Evolutionary conservation across 2,329 filamentous ascomycete genomes (phyloP).

Genomic region (Fusarium haematococcum): DNA sequence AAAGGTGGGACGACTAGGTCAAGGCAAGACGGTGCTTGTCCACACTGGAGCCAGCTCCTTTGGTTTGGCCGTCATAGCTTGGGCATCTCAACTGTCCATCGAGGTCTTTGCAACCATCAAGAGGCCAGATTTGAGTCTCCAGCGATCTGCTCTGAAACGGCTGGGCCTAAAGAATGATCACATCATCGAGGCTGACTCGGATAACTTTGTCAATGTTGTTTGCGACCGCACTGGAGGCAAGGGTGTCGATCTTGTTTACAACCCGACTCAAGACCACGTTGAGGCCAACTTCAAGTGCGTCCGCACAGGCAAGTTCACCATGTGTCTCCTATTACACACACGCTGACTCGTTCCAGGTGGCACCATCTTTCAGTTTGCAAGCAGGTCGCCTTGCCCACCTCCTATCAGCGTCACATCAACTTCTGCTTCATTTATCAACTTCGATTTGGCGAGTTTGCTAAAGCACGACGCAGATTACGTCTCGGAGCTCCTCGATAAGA

Average conservation of each 20-base stretch:
- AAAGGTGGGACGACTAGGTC: conserved; percentile 44
- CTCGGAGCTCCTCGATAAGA: conserved; percentile 42
- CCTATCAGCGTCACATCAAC: conserved; percentile 18
- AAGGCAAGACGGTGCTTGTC: conserved; percentile 54
- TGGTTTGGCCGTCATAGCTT: conserved; percentile 57
- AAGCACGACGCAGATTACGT: conserved; percentile 49
- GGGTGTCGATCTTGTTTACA: conserved; percentile 59
- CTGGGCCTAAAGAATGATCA: conserved; percentile 50
- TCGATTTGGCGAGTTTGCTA: conserved; percentile 50
- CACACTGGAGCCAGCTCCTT: conserved; percentile 57
- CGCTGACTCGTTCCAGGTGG: conserved; percentile 45
- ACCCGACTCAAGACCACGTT: conserved; percentile 54
- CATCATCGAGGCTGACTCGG: conserved; percentile 54
- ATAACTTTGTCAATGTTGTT: conserved; percentile 50
- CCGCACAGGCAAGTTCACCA: conserved; percentile 47
- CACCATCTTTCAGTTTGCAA: conserved; percentile 48
- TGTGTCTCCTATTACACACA: conserved; percentile 1
- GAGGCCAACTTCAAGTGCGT: conserved; percentile 51
- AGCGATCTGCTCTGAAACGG: conserved; percentile 52
- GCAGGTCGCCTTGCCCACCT: conserved; percentile 35
- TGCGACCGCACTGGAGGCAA: conserved; percentile 46
- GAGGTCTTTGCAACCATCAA: conserved; percentile 58
- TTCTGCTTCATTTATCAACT: conserved; percentile 46
- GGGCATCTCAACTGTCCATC: conserved; percentile 53
- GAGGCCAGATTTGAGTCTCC: conserved; percentile 43